A percentile compares a stretch with the other conserved stretches of the same genome.
Conservation (phyloP, 2,329 filamentous ascomycete species). For the Fusarium udum region DNA sequence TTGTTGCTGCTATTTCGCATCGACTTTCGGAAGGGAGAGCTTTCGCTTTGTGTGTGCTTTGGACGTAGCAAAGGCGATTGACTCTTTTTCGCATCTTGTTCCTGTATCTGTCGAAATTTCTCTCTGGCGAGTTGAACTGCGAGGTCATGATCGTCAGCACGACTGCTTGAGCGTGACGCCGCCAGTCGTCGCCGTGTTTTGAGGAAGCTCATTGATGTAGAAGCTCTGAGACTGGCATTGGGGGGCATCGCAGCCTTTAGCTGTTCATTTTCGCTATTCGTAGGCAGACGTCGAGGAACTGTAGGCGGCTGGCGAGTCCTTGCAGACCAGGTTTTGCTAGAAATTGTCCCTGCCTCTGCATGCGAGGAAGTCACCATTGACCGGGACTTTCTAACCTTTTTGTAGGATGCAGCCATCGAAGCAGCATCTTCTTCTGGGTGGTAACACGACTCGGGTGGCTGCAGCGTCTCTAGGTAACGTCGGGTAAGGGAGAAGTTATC, state of each 20-base stretch:
- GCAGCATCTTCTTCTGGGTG: conserved; percentile 59
- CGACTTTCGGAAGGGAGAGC: conserved; percentile 57
- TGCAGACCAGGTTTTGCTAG: conserved; percentile 16
- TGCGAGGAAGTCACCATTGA: conserved; percentile 60
- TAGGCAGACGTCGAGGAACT: conserved; percentile 6
- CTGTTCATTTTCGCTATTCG: conserved; percentile 45
- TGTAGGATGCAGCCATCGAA: conserved; percentile 59
- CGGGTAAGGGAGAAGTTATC: conserved; percentile 32
- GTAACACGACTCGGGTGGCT: conserved; percentile 55
- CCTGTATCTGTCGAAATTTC: conserved; percentile 48
- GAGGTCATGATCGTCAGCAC: conserved; percentile 44
- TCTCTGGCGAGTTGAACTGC: conserved; percentile 51
- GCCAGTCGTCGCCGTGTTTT: conserved; percentile 44
- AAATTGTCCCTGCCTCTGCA: conserved; percentile 11
- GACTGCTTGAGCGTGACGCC: conserved; percentile 27
- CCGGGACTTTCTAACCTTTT: conserved; percentile 62
- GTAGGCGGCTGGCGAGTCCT: conserved; percentile 9
- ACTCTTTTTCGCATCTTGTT: conserved; percentile 49
- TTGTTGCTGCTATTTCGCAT: conserved; percentile 58
- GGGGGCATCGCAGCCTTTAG: conserved; percentile 8
- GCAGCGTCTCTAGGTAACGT: conserved; percentile 40
- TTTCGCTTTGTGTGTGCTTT: conserved; percentile 48
- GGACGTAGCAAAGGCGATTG: conserved; percentile 58
- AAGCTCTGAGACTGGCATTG: conserved; percentile 51
- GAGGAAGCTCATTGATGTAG: conserved; percentile 67